Conservation (phyloP, 345 rosid genomes). For the Gossypium longicalyx region DNA sequence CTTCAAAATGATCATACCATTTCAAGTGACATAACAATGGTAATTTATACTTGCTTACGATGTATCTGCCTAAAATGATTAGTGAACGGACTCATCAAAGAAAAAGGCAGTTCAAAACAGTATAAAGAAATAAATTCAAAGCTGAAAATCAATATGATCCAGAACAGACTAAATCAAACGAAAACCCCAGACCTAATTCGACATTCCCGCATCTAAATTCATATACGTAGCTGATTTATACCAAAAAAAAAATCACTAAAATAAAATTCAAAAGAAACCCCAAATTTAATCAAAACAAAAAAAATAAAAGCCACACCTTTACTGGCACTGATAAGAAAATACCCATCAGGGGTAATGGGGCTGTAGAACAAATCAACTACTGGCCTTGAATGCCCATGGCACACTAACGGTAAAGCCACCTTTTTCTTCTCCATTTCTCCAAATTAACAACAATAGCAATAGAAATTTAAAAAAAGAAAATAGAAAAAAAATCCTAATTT, state of each 20-base stretch:
- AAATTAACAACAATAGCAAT: constrained; percentile 3
- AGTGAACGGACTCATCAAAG: no score
- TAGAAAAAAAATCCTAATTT: background rate
- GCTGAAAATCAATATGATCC: constrained; percentile 1
- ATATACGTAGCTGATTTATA: background rate
- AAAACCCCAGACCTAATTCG: background rate
- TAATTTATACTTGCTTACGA: background rate
- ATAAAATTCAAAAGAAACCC: background rate
- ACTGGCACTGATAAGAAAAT: constrained; percentile 81
- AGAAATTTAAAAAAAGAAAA: background rate
- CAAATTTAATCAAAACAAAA: background rate
- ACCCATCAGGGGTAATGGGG: constrained; percentile 79
- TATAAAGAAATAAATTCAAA: background rate
- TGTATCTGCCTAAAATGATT: no score
- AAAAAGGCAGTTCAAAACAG: background rate
- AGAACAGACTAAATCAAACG: background rate
- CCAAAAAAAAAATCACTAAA: background rate
- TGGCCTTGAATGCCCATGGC: constrained; percentile 88
- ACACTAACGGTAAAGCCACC: constrained; percentile 64
- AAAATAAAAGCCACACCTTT: constrained; percentile 39
- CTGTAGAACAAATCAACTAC: constrained; percentile 75
- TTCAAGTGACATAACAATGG: background rate
- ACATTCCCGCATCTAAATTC: background rate
- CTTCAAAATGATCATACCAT: background rate
- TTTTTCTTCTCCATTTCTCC: constrained; percentile 45